A percentile compares a stretch with the other conserved stretches of the same genome.
Conservation (phyloP, 2,329 filamentous ascomycete genomes). For the Fusarium sp. region DNA sequence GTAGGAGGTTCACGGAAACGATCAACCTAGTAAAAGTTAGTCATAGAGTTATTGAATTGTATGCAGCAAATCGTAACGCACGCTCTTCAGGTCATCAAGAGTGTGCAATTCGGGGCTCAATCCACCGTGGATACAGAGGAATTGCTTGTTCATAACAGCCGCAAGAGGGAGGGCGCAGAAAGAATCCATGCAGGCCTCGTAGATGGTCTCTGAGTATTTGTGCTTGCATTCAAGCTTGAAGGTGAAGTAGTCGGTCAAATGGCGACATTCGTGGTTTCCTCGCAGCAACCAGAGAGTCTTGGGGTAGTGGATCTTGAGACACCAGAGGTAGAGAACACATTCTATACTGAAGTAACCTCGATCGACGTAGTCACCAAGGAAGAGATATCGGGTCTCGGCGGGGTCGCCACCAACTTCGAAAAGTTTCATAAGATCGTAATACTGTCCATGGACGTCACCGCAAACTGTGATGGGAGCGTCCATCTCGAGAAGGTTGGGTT, state of each 20-base stretch:
- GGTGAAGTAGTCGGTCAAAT: conserved; percentile 99
- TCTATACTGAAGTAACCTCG: conserved; percentile 99
- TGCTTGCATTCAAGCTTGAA: conserved; percentile 99
- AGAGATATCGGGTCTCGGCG: conserved; percentile 94
- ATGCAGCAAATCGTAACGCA: conserved; percentile 58
- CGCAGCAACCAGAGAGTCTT: conserved; percentile 96
- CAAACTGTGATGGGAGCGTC: conserved; percentile 99
- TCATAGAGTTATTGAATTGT: not conserved
- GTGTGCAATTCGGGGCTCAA: conserved; percentile 96
- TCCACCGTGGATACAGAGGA: conserved; percentile 97
- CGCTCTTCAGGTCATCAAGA: conserved; percentile 90
- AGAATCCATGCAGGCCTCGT: conserved; percentile 98
- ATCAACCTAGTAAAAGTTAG: conserved; percentile 75
- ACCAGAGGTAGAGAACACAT: conserved; percentile 98
- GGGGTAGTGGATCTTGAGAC: conserved; percentile 98
- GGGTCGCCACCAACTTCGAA: conserved; percentile 99
- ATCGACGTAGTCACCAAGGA: conserved; percentile 98
- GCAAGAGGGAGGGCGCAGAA: conserved; percentile 95
- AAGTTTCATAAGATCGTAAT: conserved; percentile 99
- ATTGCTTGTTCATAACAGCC: conserved; percentile 99
- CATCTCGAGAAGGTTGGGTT: conserved; percentile 98
- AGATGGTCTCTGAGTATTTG: conserved; percentile 96
- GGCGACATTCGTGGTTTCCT: conserved; percentile 98
- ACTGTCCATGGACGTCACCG: conserved; percentile 98
- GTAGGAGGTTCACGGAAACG: conserved; percentile 98